Conservation (phyloP, 129 eudicot genomes). For the Arctium lappa region DNA sequence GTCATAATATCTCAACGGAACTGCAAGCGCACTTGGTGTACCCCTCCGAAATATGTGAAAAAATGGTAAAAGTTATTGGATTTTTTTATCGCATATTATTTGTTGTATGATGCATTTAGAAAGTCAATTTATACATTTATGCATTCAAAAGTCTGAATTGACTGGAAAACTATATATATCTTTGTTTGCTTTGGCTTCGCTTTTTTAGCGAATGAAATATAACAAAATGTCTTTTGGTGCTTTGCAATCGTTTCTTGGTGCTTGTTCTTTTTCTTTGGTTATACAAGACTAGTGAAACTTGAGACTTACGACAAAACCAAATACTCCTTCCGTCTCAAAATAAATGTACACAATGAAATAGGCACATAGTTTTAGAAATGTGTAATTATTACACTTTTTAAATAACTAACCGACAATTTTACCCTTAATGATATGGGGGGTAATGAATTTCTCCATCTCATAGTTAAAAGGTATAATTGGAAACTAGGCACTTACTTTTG, state of each 20-base stretch:
- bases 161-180: background rate
- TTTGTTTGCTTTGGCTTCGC: slow-evolving; percentile 7
- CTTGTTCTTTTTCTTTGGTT: background rate
- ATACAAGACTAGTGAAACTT: background rate
- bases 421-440: no score
- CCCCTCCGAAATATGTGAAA: slow-evolving; percentile 8
- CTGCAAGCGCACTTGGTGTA: background rate
- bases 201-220: background rate
- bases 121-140: slow-evolving; percentile 4
- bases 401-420: no score
- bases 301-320: background rate
- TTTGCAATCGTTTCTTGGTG: background rate
- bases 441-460: no score
- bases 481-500: no score
- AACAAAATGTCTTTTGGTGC: background rate
- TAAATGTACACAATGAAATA: background rate
- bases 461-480: no score
- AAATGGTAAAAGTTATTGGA: slow-evolving; percentile 11
- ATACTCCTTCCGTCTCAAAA: background rate
- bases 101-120: slow-evolving; percentile 17
- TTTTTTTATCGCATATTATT: slow-evolving; percentile 17
- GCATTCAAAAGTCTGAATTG: background rate
- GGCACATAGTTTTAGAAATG: background rate
- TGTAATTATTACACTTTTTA: background rate
- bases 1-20: background rate